Evolutionary conservation across 164 flowering plant genomes (phyloP).

Genomic region (Umbellularia californica): DNA sequence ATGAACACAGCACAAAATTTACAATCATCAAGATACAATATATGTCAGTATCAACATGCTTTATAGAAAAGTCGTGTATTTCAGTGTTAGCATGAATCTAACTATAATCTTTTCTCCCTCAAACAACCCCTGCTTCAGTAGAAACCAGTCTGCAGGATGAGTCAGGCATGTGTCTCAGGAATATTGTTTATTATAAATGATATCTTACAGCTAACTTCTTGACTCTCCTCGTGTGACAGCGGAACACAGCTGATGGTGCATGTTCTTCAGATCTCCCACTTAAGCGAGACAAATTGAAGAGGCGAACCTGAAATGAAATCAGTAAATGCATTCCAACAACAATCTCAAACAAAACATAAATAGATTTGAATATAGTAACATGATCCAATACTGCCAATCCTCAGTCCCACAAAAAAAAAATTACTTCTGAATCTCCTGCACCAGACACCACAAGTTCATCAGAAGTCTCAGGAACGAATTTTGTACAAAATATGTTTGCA

Average conservation of each 20-base stretch:
- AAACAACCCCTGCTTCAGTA: not conserved
- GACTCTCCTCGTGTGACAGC: slow-evolving; percentile 84
- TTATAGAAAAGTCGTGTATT: not conserved
- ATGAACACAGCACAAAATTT: not conserved
- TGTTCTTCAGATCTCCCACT: slow-evolving; percentile 45
- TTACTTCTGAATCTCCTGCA: slow-evolving; percentile 92
- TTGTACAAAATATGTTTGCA: slow-evolving; percentile 88
- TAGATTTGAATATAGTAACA: not conserved
- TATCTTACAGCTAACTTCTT: slow-evolving; percentile 83
- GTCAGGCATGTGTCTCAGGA: not conserved
- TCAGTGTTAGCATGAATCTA: not conserved
- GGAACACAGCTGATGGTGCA: slow-evolving; percentile 62
- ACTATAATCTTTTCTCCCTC: too few species aligned
- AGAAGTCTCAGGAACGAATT: slow-evolving; percentile 89
- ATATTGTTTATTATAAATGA: not conserved
- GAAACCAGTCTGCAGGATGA: not conserved
- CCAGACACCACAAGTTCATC: slow-evolving; percentile 95
- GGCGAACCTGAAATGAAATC: slow-evolving; percentile 54
- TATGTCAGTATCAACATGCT: not conserved
- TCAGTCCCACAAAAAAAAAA: slow-evolving; percentile 8
- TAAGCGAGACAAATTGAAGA: slow-evolving; percentile 65
- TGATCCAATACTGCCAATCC: not conserved
- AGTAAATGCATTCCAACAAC: slow-evolving; percentile 10
- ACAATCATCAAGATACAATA: not conserved
- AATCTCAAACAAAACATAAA: slow-evolving; percentile 5